Percentiles rank a stretch among this genome's conserved stretches.
Evolutionary conservation across 768 basidiomycete species (phyloP).

Genomic region (Boletus rex-veris): DNA sequence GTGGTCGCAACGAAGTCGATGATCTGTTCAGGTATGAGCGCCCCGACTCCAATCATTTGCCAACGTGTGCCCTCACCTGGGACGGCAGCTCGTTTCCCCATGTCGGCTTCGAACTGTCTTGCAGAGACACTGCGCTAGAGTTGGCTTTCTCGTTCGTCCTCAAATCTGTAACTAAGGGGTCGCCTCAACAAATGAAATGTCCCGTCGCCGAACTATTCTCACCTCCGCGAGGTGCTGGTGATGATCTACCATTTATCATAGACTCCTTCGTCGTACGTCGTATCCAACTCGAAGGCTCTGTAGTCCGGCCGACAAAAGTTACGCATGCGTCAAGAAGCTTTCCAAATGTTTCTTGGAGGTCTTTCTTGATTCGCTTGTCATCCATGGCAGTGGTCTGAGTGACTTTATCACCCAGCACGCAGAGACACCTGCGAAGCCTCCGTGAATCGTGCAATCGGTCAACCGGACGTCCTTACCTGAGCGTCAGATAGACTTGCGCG

Average conservation of each 20-base stretch:
- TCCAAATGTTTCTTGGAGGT: constrained; percentile 86
- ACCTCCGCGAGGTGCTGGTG: constrained; percentile 60
- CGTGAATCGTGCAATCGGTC: constrained; percentile 10
- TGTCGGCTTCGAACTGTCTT: constrained; percentile 27
- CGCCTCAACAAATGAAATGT: not conserved
- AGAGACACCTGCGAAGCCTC: constrained; percentile 54
- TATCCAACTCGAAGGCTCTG: constrained; percentile 79
- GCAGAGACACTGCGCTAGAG: constrained; percentile 40
- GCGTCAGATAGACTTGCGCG: constrained; percentile 61
- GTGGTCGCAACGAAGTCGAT: constrained; percentile 63
- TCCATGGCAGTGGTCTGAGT: constrained; percentile 89
- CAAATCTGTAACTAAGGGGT: constrained; percentile 31
- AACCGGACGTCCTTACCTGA: constrained; percentile 52
- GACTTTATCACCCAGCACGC: constrained; percentile 77
- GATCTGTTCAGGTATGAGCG: constrained; percentile 47
- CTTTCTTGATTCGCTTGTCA: constrained; percentile 82
- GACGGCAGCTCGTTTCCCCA: constrained; percentile 29
- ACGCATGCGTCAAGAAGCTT: constrained; percentile 83
- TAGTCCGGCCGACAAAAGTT: constrained; percentile 65
- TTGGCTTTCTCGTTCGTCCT: constrained; percentile 63
- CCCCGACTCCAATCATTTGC: constrained; percentile 7
- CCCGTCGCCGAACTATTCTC: constrained; percentile 7
- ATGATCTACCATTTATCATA: constrained; percentile 66
- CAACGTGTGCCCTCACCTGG: constrained; percentile 22
- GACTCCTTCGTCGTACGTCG: constrained; percentile 65